Percentiles rank a stretch among this genome's conserved stretches.
These are phyloP conservation scores for Linum usitatissimum DNA, from an alignment of 345 rosid genomes.

Conservation along the genomic window DNA sequence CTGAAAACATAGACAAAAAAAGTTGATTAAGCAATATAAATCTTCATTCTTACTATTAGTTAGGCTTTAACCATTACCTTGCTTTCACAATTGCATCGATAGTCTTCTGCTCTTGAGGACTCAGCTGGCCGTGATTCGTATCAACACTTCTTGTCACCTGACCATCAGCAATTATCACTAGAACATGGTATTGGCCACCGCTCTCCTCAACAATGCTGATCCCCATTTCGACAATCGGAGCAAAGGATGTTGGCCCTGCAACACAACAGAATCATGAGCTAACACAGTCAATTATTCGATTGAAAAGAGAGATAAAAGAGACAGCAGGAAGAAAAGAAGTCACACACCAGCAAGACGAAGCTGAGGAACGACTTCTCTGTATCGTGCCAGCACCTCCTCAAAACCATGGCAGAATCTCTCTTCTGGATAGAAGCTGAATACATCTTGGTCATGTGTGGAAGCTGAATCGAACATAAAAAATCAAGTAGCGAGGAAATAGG, in stretches of 20 bases:
- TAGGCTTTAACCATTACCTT: constrained; percentile 2
- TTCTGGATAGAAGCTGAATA: constrained; percentile 20
- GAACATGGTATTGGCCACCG: constrained; percentile 22
- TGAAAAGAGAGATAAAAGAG: too few relatives aligned
- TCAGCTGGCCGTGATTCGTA: constrained; percentile 3
- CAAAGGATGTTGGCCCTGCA: constrained; percentile 23
- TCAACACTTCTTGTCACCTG: constrained; percentile 21
- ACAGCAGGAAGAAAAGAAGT: neutral
- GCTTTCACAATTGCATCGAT: constrained; percentile 18
- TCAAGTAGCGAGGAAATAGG: too few relatives aligned
- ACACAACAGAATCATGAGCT: neutral
- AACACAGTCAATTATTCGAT: too few relatives aligned
- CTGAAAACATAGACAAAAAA: constrained; percentile 2
- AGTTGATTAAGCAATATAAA: neutral
- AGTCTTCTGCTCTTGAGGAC: constrained; percentile 18
- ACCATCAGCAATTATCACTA: constrained; percentile 19
- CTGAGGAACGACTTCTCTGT: constrained; percentile 16
- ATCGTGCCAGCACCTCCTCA: constrained; percentile 16
- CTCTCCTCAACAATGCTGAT: constrained; percentile 15
- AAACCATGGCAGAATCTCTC: constrained; percentile 16
- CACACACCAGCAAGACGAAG: constrained; percentile 13
- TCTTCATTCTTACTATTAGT: neutral
- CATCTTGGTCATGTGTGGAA: constrained; percentile 18
- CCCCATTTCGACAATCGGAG: constrained; percentile 16
- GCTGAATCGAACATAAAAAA: constrained; percentile 8